Conservation (phyloP, 1,284 basidiomycete genomes). For the Cryptococcus deneoformans region DNA sequence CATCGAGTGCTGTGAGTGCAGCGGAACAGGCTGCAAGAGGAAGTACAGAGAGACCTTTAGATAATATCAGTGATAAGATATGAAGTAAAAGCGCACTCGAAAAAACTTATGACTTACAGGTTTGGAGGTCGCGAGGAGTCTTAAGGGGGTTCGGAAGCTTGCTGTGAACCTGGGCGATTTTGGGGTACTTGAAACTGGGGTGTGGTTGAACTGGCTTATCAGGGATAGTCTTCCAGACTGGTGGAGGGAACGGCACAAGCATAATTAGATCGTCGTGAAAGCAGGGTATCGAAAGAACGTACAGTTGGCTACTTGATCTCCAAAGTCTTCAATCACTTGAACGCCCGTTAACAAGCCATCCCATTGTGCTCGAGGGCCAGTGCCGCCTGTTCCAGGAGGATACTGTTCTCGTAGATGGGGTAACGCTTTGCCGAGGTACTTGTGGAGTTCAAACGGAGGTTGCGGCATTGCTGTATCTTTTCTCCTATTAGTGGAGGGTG, state of each 20-base stretch:
- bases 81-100: too few relatives aligned
- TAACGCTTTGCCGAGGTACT: slow-evolving; percentile 42
- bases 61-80: background rate
- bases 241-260: background rate
- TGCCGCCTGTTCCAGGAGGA: slow-evolving; percentile 49
- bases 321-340: slow-evolving; percentile 44
- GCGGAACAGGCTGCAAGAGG: slow-evolving; percentile 42
- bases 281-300: slow-evolving; percentile 12
- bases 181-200: slow-evolving; percentile 48
- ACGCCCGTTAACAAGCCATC: slow-evolving; percentile 43
- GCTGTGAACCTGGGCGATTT: slow-evolving; percentile 38
- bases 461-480: slow-evolving; percentile 42
- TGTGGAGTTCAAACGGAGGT: slow-evolving; percentile 44
- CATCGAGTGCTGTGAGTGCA: slow-evolving; percentile 45
- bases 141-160: slow-evolving; percentile 42
- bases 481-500: too few relatives aligned
- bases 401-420: slow-evolving; percentile 42
- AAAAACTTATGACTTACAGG: slow-evolving; percentile 28
- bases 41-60: slow-evolving; percentile 27
- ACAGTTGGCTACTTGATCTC: slow-evolving; percentile 40
- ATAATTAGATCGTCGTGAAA: background rate
- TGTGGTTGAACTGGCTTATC: slow-evolving; percentile 38
- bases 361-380: slow-evolving; percentile 42
- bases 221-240: slow-evolving; percentile 26
- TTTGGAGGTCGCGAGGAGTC: slow-evolving; percentile 43